phyloP scores from a whole-genome alignment of 2,329 filamentous ascomycete species.

The Fusarium abutilonis region DNA sequence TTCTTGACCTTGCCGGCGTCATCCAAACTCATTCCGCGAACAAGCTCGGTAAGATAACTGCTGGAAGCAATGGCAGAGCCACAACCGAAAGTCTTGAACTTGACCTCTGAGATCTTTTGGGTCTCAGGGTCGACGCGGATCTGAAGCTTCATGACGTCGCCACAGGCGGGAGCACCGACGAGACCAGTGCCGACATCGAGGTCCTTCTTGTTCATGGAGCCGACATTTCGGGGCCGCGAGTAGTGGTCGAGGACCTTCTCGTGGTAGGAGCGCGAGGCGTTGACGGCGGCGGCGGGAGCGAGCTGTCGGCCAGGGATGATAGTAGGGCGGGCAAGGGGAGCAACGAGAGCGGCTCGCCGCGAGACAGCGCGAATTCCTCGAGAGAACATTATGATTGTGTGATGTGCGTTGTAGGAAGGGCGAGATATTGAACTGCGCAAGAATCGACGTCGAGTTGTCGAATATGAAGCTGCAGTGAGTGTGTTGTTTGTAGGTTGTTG shows the following conservation, averaged over 20 bases:
- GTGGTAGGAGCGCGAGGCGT: conserved; percentile 60
- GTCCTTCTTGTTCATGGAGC: conserved; percentile 75
- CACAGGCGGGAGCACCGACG: conserved; percentile 87
- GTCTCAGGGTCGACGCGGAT: conserved; percentile 89
- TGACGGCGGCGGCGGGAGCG: conserved; percentile 53
- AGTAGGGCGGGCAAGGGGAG: conserved; percentile 52
- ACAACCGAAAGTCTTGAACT: conserved; percentile 98
- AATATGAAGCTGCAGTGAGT: conserved; percentile 1
- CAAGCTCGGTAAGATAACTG: conserved; percentile 93
- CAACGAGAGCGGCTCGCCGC: conserved; percentile 55
- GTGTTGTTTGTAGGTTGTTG: conserved; percentile 20
- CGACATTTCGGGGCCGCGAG: conserved; percentile 64
- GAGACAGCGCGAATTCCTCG: conserved; percentile 57
- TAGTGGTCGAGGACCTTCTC: conserved; percentile 65
- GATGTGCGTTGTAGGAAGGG: conserved; percentile 4
- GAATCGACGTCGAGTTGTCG: conserved; percentile 11
- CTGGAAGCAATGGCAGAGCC: conserved; percentile 94
- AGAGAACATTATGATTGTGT: conserved; percentile 56
- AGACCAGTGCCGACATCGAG: conserved; percentile 88
- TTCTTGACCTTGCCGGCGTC: conserved; percentile 94
- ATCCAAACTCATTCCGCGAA: conserved; percentile 93
- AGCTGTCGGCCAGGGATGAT: conserved; percentile 54
- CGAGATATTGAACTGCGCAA: conserved; percentile 14
- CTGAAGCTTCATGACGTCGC: conserved; percentile 84
- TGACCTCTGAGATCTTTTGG: conserved; percentile 91